A percentile compares a stretch with the other conserved stretches of the same genome.
Evolutionary conservation across 176 grass and related monocot species (phyloP).

Genomic region (Chloris gayana): DNA sequence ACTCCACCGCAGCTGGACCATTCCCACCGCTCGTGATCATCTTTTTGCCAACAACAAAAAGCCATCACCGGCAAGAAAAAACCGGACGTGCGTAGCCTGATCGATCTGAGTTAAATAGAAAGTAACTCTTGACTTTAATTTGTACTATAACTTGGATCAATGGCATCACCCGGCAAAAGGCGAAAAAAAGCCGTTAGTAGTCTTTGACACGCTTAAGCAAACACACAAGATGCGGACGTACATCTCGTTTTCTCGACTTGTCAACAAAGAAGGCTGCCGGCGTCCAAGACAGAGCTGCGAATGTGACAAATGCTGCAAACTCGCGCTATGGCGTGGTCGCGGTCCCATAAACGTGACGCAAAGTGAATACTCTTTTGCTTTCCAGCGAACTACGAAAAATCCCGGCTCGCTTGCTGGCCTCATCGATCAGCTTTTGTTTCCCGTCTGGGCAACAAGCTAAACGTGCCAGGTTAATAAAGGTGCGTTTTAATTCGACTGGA

Average conservation of each 20-base stretch:
- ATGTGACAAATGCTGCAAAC: background rate
- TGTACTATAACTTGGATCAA: too few relatives aligned
- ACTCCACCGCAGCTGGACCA: slow-evolving; percentile 11
- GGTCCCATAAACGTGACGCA: background rate
- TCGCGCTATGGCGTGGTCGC: background rate
- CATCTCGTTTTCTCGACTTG: background rate
- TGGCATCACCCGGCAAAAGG: background rate
- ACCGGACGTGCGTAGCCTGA: too few relatives aligned
- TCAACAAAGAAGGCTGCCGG: background rate
- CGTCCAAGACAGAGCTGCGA: background rate
- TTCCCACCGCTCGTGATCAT: background rate
- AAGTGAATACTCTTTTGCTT: too few relatives aligned
- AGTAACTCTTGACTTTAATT: too few relatives aligned
- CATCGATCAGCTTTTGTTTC: too few relatives aligned
- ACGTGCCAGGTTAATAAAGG: too few relatives aligned
- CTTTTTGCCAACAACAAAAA: background rate
- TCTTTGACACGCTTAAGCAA: slow-evolving; percentile 5
- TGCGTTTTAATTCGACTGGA: too few relatives aligned
- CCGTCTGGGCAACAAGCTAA: too few relatives aligned
- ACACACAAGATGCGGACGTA: background rate
- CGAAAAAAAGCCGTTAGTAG: background rate
- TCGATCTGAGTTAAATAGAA: too few relatives aligned
- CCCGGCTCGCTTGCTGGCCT: too few relatives aligned
- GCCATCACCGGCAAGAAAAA: too few relatives aligned
- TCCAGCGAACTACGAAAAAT: too few relatives aligned